Base-by-base conservation (phyloP, 306 rosid genomes). In the Cucurbita maxima region DNA sequence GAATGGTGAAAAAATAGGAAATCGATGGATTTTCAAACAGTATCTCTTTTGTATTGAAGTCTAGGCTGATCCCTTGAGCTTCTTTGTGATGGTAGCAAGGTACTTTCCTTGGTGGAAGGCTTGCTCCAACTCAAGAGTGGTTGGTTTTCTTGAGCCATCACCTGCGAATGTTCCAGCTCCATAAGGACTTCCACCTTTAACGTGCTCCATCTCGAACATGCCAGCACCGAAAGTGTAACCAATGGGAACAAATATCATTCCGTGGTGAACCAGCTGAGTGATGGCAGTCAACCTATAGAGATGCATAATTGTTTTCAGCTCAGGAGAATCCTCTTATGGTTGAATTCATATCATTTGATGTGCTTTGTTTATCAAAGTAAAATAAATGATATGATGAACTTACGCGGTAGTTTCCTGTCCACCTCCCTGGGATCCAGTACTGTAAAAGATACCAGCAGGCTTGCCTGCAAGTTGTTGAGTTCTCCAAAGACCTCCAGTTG, bases 401-500 rank as follows among this genome's bases (percentile, higher is more conserved):
- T 86, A 92, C 98, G 96, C 92, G 10, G 96, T 92, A n/a, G 98
- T 92, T 84, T 92, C 96, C 79, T 92, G 98, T 64, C 98, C 98
- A 3, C 98, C 98, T 5, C 98, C 98, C 81, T 92, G 98, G 40
- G 98, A 92, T 52, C 96, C 98, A 0, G 98, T 92, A 87, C 96
- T 87, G 87, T 66, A 92, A 84, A 92, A 92, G 85, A 92, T 54
- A 63, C 98, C 96, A 3, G 98, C 93, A 67, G 96, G 98, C 83
- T 90, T 92, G 74, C 98, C 98, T 7, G 96, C 96, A 79, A 92
- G 98, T 78, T 87, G 86, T 76, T 92, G 96, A 70, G 96, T 10
- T 76, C 90, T 90, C 98, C 98, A 92, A 53, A 90, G 81, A 30
- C 92, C 91, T 10, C 98, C 98, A 69, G 98, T 92, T 54, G 93